Percentiles rank a stretch among this genome's conserved stretches.
phyloP scores from a whole-genome alignment of 75 land plant genomes.

The Picea glauca region DNA sequence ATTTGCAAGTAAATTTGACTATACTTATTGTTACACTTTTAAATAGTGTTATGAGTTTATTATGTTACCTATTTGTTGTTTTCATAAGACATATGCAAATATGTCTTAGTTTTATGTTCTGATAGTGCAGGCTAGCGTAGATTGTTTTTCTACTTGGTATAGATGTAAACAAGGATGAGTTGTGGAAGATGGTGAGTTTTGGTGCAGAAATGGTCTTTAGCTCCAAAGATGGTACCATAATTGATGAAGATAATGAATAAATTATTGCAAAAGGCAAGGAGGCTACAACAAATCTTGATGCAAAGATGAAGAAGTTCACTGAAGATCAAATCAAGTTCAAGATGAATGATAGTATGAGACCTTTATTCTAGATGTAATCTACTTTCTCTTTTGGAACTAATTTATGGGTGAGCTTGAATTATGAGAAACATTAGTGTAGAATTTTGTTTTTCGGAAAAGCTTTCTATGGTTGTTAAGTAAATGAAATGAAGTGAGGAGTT shows the following conservation, averaged over 20 bases:
- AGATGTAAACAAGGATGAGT: slow-evolving; percentile 78
- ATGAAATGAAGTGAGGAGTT: no score
- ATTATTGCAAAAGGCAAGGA: slow-evolving; percentile 99
- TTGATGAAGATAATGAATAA: slow-evolving; percentile 97
- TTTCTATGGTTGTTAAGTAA: background rate
- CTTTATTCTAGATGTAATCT: no score
- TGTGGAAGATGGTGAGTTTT: slow-evolving; percentile 97
- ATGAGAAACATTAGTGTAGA: background rate
- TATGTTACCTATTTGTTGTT: no score
- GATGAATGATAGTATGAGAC: slow-evolving; percentile 69
- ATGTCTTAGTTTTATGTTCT: slow-evolving; percentile 1
- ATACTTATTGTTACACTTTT: no score
- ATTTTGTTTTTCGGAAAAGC: slow-evolving; percentile 17
- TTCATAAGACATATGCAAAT: no score
- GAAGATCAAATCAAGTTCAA: slow-evolving; percentile 99
- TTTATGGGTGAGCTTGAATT: background rate
- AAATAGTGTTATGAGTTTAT: no score
- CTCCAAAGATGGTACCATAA: slow-evolving; percentile 96
- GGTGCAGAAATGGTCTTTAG: slow-evolving; percentile 99
- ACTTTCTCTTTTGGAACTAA: background rate
- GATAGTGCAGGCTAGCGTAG: no score
- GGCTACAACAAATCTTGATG: slow-evolving; percentile 96
- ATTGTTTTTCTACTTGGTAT: no score
- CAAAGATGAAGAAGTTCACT: slow-evolving; percentile 98
- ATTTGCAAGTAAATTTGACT: no score